These are phyloP conservation scores for Hygrophorus russula DNA, from an alignment of 768 basidiomycete species.

Conservation along the genomic window DNA sequence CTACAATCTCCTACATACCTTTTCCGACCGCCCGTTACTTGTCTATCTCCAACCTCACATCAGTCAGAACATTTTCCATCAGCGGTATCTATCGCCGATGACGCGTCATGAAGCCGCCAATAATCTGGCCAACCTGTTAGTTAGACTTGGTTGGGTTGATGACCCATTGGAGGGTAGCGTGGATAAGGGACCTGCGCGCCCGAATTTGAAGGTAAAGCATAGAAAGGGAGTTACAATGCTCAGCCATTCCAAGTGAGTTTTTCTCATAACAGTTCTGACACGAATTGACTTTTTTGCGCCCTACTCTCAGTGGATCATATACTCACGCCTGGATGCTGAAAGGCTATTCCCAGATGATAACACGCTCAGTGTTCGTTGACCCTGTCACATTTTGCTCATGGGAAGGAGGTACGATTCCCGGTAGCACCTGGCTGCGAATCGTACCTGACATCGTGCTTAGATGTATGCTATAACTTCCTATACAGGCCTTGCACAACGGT, in stretches of 20 bases:
- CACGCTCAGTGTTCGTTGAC: conserved; percentile 82
- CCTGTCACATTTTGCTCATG: conserved; percentile 86
- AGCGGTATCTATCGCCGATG: conserved; percentile 60
- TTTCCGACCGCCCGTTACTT: conserved; percentile 63
- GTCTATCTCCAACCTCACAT: conserved; percentile 75
- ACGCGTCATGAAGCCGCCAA: conserved; percentile 47
- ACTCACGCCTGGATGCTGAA: conserved; percentile 88
- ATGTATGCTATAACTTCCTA: conserved; percentile 87
- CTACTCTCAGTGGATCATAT: conserved; percentile 53
- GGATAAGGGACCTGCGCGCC: conserved; percentile 14
- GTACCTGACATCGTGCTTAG: conserved; percentile 21
- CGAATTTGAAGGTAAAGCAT: conserved; percentile 6
- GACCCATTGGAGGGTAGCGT: conserved; percentile 13
- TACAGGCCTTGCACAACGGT: conserved; percentile 62
- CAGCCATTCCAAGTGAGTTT: conserved; percentile 81
- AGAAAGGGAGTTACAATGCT: conserved; percentile 59
- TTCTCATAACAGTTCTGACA: not conserved
- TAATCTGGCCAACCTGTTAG: conserved; percentile 44
- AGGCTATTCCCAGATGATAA: conserved; percentile 52
- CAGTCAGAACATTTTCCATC: conserved; percentile 77
- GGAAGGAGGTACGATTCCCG: conserved; percentile 66
- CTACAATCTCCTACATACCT: conserved; percentile 38
- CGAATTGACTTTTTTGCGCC: conserved; percentile 3
- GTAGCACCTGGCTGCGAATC: not conserved
- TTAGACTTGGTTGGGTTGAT: conserved; percentile 53